Base-by-base conservation (phyloP, 176 grass and related monocot species). In the Rhynchospora tenuis region DNA sequence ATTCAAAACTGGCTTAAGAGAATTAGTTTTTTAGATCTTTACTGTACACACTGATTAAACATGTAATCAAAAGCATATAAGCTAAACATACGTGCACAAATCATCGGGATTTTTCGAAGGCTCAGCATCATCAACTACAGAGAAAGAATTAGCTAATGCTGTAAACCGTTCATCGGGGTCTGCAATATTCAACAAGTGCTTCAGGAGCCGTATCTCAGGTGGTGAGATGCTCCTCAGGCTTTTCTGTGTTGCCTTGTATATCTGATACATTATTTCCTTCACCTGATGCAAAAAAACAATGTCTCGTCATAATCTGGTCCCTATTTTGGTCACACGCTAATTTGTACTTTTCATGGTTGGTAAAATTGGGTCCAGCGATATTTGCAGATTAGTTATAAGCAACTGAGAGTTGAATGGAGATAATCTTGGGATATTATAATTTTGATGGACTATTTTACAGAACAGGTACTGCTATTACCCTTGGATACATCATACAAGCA, bases 141-240 rank as follows among this genome's bases (percentile, higher is more conserved):
- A 90, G 68, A 98, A 98, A 91, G 85, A 89, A 72, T 83, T 82
- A 59, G 92, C 92, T 78, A 98, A 89, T 76, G 84, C 92, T 29
- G 83, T 66, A 83, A 94, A 90, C 28, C 95, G 84, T 33, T 94
- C 87, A 66, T 98, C 95, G 55, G 95, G 95, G 59, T 98, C 95
- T 84, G 85, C 88, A 84, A 98, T 92, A 84, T 98, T 98, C 89
- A 98, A 82, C 87, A 98, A 83, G 86, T 94, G 88, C 81, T 98
- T 98, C 46, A 98, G 51, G 83, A 98, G 90, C 86, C 86, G 92
- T 90, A 94, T 93, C 84, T 98, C 95, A 65, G 81, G 86, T 81
- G 95, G 92, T 68, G 90, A 88, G 83, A 94, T 98, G 84, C 52
- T 91, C 86, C 89, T 94, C 67, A 98, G 66, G 85, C 92, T 94